Evolutionary conservation across 2,329 filamentous ascomycete species (phyloP).

Genomic region (Colletotrichum trifolii): DNA sequence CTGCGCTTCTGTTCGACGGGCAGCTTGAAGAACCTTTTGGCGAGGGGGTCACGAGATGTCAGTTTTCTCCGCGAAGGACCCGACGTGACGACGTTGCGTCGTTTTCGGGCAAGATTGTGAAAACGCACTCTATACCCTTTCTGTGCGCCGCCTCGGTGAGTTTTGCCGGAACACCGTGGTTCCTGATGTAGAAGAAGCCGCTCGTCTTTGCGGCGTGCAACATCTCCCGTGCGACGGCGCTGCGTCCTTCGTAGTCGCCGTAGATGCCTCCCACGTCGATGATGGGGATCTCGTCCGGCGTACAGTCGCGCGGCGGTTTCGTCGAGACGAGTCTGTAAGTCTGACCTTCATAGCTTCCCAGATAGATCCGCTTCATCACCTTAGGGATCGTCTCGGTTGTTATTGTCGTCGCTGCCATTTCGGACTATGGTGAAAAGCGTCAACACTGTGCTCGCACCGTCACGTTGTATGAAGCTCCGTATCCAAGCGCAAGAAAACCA

Average conservation of each 20-base stretch:
- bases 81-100: constrained; percentile 29
- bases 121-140: constrained; percentile 40
- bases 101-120: background rate
- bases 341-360: constrained; percentile 28
- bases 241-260: constrained; percentile 48
- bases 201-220: constrained; percentile 53
- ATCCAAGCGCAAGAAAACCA: background rate
- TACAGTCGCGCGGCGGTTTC: constrained; percentile 50
- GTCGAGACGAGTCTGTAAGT: constrained; percentile 29
- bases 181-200: constrained; percentile 60
- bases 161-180: constrained; percentile 52
- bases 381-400: constrained; percentile 3
- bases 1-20: constrained; percentile 43
- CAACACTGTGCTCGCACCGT: too few relatives aligned
- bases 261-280: constrained; percentile 54
- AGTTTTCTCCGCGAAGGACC: background rate
- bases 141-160: constrained; percentile 40
- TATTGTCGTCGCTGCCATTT: background rate
- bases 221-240: constrained; percentile 50
- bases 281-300: constrained; percentile 56
- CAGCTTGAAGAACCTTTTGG: constrained; percentile 43
- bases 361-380: constrained; percentile 22
- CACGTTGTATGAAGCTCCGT: too few relatives aligned
- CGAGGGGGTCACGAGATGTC: background rate
- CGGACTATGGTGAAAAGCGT: background rate